Percentiles rank a stretch among this genome's conserved stretches.
These are phyloP conservation scores for Nakazawaea sp. DNA, from an alignment of 805 yeast species.

Conservation along the genomic window DNA sequence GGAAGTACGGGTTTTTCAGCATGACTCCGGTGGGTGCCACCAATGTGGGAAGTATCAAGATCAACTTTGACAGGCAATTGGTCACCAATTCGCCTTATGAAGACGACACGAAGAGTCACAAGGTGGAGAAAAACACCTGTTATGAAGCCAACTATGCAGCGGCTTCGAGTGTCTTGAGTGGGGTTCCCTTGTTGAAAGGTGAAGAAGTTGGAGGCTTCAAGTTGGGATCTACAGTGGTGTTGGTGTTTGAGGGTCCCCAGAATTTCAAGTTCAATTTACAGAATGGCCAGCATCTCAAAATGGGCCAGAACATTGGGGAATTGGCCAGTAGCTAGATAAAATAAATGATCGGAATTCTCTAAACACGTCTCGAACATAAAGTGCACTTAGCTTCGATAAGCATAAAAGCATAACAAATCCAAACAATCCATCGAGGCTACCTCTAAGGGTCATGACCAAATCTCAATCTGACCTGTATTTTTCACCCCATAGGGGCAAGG, in stretches of 20 bases:
- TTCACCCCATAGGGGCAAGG: too few relatives aligned
- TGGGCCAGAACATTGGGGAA: conserved; percentile 77
- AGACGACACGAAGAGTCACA: conserved; percentile 21
- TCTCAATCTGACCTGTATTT: too few relatives aligned
- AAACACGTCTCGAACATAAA: too few relatives aligned
- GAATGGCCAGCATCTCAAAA: conserved; percentile 70
- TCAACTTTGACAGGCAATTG: conserved; percentile 87
- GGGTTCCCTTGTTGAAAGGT: conserved; percentile 85
- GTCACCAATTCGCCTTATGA: conserved; percentile 73
- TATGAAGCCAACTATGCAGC: conserved; percentile 89
- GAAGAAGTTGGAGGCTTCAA: conserved; percentile 97
- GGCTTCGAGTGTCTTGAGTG: conserved; percentile 72
- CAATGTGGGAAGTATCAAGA: conserved; percentile 90
- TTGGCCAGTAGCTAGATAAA: too few relatives aligned
- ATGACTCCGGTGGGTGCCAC: conserved; percentile 99
- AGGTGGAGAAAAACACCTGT: conserved; percentile 67
- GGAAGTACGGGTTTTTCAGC: conserved; percentile 95
- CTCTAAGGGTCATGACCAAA: too few relatives aligned
- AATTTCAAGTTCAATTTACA: conserved; percentile 63
- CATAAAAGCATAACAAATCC: too few relatives aligned
- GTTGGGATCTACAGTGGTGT: conserved; percentile 93
- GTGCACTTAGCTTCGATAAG: too few relatives aligned
- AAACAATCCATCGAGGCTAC: too few relatives aligned
- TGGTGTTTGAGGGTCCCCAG: conserved; percentile 93
- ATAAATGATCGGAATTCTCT: too few relatives aligned